These are phyloP conservation scores for Aspergillus niger DNA, from an alignment of 2,329 filamentous ascomycete genomes.

Conservation along the genomic window DNA sequence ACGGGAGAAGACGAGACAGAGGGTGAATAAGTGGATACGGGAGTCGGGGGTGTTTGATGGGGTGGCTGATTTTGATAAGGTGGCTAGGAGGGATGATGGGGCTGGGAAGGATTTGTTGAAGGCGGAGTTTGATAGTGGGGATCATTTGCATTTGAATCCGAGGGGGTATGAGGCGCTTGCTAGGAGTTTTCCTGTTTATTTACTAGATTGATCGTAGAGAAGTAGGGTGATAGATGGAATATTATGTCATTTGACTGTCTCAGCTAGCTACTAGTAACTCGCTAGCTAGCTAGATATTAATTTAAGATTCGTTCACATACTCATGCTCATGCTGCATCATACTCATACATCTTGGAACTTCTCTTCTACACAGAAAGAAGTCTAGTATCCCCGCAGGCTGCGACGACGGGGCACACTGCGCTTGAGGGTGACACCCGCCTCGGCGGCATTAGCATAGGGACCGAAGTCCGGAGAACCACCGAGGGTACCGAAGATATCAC, in stretches of 20 bases:
- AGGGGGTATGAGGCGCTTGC: slow-evolving; percentile 63
- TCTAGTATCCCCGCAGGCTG: neutral
- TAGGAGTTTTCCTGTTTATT: slow-evolving; percentile 57
- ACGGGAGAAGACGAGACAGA: slow-evolving; percentile 58
- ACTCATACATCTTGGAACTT: no score
- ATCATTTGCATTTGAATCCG: slow-evolving; percentile 66
- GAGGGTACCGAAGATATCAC: slow-evolving; percentile 70
- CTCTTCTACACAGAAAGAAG: no score
- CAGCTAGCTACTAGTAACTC: neutral
- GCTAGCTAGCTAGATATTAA: neutral
- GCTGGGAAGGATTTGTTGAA: slow-evolving; percentile 52
- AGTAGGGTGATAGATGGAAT: neutral
- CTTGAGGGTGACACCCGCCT: slow-evolving; percentile 3
- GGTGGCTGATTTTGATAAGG: slow-evolving; percentile 63
- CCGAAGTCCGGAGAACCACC: slow-evolving; percentile 69
- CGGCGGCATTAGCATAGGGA: slow-evolving; percentile 2
- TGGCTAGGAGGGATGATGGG: slow-evolving; percentile 53
- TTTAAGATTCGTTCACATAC: neutral
- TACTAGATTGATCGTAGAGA: neutral
- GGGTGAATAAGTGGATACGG: slow-evolving; percentile 64
- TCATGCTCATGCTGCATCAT: no score
- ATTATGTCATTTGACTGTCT: neutral
- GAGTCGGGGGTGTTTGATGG: slow-evolving; percentile 59
- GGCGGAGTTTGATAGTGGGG: slow-evolving; percentile 59
- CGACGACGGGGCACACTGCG: neutral